Base-by-base conservation (phyloP, 805 yeast genomes). In the Cyberlindnera suaveolens region DNA sequence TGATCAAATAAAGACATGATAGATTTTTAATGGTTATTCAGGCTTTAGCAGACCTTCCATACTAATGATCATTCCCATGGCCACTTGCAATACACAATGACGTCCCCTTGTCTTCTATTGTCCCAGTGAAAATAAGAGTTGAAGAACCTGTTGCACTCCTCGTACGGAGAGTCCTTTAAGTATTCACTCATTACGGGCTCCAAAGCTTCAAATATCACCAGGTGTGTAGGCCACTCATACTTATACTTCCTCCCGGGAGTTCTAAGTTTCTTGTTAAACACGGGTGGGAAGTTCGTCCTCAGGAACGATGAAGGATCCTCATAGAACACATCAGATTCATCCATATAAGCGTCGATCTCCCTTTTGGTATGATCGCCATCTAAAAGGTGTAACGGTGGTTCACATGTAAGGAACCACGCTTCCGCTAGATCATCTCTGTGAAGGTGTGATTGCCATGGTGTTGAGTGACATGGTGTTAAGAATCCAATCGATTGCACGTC, bases 381-480 rank as follows among this genome's bases (percentile, higher is more conserved):
- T 19, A 69, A 36, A 8, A 70, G 44, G 52, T 65, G 64, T 20
- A 68, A 59, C 1, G 99, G 98, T 0, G 99, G 99, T 44, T 88
- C 95, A 62, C 99, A 93, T 0, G 96, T 78, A 34, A 93, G 66
- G 42, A 82, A 81, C 95, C 96, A 85, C 1, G 80, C 72, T 1
- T 59, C 52, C 3, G 5, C 40, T 4, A 74, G 57, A 23, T 69
- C 72, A 9, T 67, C 60, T 18, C 85, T 65, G 56, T 90, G 96
- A 34, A 93, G 63, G 58, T 84, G 80, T 20, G 93, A 77, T 57
- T 88, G 96, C 80, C 93, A 85, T 3, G 99, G 99, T 0, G 97
- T 91, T 0, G 98, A 90, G 62, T 93, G 99, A 56, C 99, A 93
- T 0, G 99, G 99, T 58, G 90, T 88, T 14, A 93, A 62, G 52